Evolutionary conservation across 257 asterid genomes (phyloP).

Genomic region (Linderniella brevidens): DNA sequence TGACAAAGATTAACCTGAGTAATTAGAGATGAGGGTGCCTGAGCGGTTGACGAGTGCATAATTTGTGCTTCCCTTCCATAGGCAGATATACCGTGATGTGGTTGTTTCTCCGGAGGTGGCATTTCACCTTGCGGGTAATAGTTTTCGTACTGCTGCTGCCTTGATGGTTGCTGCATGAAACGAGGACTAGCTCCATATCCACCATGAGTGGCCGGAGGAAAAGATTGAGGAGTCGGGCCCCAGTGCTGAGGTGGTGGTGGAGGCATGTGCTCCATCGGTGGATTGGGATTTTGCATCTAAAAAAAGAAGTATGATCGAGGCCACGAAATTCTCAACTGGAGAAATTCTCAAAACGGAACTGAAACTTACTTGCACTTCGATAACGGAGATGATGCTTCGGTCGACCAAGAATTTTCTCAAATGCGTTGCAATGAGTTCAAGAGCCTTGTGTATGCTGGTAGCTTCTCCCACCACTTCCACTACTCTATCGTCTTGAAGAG

Average conservation of each 20-base stretch:
- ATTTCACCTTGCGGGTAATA: slow-evolving; percentile 54
- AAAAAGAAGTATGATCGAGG: background rate
- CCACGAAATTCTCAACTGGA: background rate
- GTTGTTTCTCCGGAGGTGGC: slow-evolving; percentile 60
- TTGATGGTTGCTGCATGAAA: slow-evolving; percentile 52
- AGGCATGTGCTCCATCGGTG: slow-evolving; percentile 55
- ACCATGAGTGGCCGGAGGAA: slow-evolving; percentile 33
- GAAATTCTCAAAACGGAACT: background rate
- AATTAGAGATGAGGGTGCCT: slow-evolving; percentile 51
- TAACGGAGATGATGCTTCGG: slow-evolving; percentile 58
- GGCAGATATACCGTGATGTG: slow-evolving; percentile 78
- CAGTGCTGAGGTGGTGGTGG: slow-evolving; percentile 46
- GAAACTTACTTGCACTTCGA: slow-evolving; percentile 63
- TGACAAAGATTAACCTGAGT: slow-evolving; percentile 45
- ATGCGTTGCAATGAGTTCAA: slow-evolving; percentile 68
- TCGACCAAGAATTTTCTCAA: slow-evolving; percentile 79
- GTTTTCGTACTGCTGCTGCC: slow-evolving; percentile 68
- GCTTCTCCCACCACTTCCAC: slow-evolving; percentile 89
- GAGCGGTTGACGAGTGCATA: slow-evolving; percentile 49
- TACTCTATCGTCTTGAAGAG: slow-evolving; percentile 78
- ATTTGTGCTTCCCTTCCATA: slow-evolving; percentile 65
- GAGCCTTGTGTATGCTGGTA: slow-evolving; percentile 51
- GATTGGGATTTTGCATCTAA: slow-evolving; percentile 56
- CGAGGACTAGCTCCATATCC: slow-evolving; percentile 56
- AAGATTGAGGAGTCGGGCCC: slow-evolving; percentile 78